Conservation (phyloP, 306 rosid genomes). For the Glycyrrhiza uralensis region DNA sequence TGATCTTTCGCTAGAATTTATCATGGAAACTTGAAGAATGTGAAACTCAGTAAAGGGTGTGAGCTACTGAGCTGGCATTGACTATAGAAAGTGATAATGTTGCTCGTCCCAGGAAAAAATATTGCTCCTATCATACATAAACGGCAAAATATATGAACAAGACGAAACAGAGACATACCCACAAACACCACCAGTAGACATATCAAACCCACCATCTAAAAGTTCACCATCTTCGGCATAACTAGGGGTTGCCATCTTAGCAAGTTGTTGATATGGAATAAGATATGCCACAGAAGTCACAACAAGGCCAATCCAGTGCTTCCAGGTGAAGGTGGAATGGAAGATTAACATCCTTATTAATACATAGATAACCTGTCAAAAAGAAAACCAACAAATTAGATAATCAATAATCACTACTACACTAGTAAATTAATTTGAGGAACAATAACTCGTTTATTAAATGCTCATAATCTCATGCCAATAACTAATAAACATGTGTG, state of each 20-base stretch:
- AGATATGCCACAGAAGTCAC: conserved; percentile 59
- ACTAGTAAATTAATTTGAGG: neutral
- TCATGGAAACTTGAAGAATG: neutral
- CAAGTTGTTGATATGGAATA: conserved; percentile 68
- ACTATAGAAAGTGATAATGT: neutral
- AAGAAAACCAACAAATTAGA: conserved; percentile 13
- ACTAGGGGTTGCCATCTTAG: conserved; percentile 66
- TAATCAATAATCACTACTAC: neutral
- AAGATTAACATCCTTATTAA: conserved; percentile 57
- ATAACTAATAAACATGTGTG: neutral
- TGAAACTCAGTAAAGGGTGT: neutral
- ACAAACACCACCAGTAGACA: conserved; percentile 84
- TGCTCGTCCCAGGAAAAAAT: neutral
- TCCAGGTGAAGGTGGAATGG: conserved; percentile 76
- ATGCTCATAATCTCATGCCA: neutral
- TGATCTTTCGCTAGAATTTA: neutral
- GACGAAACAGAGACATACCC: conserved; percentile 55
- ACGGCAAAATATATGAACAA: neutral
- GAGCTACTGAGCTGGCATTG: neutral
- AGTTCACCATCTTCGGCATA: conserved; percentile 79
- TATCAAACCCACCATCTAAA: conserved; percentile 94
- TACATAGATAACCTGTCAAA: conserved; percentile 54
- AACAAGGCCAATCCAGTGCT: conserved; percentile 70
- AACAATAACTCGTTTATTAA: neutral
- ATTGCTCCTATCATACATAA: neutral